phyloP scores from a whole-genome alignment of 225 moss, liverwort and hornwort genomes.

The Takakia lepidozioides region DNA sequence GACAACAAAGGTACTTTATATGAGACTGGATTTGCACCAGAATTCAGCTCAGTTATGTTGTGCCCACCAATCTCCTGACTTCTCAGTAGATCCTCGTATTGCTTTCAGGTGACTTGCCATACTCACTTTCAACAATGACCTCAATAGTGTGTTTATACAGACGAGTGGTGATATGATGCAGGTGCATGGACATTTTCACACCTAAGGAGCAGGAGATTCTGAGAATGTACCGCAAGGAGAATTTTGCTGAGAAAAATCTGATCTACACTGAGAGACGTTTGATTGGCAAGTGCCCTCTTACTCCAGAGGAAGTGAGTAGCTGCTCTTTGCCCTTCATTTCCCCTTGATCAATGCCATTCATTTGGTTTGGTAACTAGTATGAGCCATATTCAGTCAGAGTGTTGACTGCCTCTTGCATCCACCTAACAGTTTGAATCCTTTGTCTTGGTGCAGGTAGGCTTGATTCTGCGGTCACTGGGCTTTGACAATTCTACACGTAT shows the following conservation, averaged over 20 bases:
- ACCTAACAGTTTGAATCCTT: background rate
- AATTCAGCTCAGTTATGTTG: too few relatives aligned
- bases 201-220: constrained; percentile 56
- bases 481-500: constrained; percentile 75
- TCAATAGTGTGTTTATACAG: too few relatives aligned
- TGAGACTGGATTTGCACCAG: too few relatives aligned
- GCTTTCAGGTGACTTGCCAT: too few relatives aligned
- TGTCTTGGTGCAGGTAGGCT: constrained; percentile 55
- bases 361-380: too few relatives aligned
- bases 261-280: constrained; percentile 41
- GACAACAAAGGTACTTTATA: too few relatives aligned
- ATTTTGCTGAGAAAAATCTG: constrained; percentile 59
- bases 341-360: background rate
- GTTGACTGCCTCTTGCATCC: background rate
- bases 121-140: too few relatives aligned
- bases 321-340: background rate
- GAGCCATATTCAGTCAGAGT: too few relatives aligned
- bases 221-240: constrained; percentile 52
- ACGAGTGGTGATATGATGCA: too few relatives aligned
- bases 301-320: constrained; percentile 64
- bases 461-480: constrained; percentile 74
- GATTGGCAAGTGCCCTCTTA: constrained; percentile 74
- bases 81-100: too few relatives aligned
- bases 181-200: constrained; percentile 63
- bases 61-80: too few relatives aligned